phyloP scores from a whole-genome alignment of 1,284 basidiomycete genomes.

The Agroathelia rolfsii region DNA sequence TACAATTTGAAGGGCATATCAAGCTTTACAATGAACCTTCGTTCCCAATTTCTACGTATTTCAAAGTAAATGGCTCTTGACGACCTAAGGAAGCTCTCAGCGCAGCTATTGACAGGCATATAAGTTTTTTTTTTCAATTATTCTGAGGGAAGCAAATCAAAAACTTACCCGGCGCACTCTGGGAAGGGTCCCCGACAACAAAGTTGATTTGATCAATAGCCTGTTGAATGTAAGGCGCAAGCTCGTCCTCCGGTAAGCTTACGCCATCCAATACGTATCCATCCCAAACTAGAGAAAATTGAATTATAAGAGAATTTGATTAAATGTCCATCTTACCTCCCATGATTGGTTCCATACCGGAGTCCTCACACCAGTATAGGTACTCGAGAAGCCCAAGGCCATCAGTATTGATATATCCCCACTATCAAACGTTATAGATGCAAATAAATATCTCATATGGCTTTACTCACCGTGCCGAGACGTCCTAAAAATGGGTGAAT shows the following conservation, averaged over 20 bases:
- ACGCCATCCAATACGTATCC: conserved; percentile 48
- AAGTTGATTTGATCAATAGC: conserved; percentile 71
- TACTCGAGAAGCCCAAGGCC: conserved; percentile 61
- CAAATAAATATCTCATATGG: too few species aligned
- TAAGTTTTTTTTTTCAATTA: conserved; percentile 1
- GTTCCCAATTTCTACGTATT: conserved; percentile 58
- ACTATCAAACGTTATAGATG: too few species aligned
- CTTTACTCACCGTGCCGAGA: too few species aligned
- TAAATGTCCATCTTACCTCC: conserved; percentile 30
- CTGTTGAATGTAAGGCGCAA: conserved; percentile 55
- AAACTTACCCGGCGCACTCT: conserved; percentile 36
- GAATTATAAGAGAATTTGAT: not conserved
- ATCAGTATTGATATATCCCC: too few species aligned
- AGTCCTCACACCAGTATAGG: conserved; percentile 53
- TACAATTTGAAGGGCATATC: not conserved
- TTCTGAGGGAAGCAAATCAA: too few species aligned
- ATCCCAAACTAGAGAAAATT: conserved; percentile 11
- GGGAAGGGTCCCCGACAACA: conserved; percentile 46
- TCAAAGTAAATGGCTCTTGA: conserved; percentile 46
- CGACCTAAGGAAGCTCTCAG: conserved; percentile 55
- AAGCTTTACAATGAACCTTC: conserved; percentile 36
- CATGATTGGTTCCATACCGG: conserved; percentile 58
- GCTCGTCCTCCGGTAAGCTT: conserved; percentile 38
- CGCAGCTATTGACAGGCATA: conserved; percentile 40
- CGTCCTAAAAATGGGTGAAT: too few species aligned